Percentiles rank a stretch among this genome's conserved stretches.
Conservation (phyloP, 73 alveolate species). For the Paramecium primaurelia region DNA sequence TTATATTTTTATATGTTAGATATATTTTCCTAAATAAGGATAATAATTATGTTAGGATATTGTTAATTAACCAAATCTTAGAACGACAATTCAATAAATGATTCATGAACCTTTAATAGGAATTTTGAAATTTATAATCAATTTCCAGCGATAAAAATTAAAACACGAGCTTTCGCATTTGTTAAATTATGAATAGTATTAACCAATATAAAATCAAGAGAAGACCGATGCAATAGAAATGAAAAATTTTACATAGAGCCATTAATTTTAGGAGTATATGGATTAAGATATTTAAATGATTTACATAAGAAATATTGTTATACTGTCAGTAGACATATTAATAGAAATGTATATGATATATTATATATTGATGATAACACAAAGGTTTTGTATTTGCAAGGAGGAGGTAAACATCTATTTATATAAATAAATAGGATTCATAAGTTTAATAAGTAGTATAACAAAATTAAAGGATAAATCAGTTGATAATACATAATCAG, state of each 20-base stretch:
- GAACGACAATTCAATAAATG: not conserved
- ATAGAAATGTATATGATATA: conserved; percentile 12
- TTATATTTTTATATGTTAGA: not conserved
- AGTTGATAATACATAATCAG: not conserved
- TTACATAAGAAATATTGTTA: conserved; percentile 3
- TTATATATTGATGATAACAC: not conserved
- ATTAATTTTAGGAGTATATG: not conserved
- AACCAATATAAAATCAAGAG: not conserved
- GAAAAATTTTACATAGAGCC: conserved; percentile 17
- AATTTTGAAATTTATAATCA: not conserved
- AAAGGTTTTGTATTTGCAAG: not conserved
- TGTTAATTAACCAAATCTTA: not conserved
- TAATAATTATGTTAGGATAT: conserved; percentile 8
- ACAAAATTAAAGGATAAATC: not conserved
- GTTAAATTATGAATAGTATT: not conserved
- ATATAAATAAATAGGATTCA: not conserved
- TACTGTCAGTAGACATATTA: not conserved
- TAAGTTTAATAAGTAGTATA: not conserved
- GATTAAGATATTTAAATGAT: conserved; percentile 25
- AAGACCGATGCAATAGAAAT: conserved; percentile 40
- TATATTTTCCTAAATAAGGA: conserved; percentile 12
- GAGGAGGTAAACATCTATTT: not conserved
- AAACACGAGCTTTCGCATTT: not conserved
- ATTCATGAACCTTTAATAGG: not conserved
- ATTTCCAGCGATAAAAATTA: conserved; percentile 24